Conservation (phyloP, 495 filamentous ascomycete species). For the Penicillium soppii region DNA sequence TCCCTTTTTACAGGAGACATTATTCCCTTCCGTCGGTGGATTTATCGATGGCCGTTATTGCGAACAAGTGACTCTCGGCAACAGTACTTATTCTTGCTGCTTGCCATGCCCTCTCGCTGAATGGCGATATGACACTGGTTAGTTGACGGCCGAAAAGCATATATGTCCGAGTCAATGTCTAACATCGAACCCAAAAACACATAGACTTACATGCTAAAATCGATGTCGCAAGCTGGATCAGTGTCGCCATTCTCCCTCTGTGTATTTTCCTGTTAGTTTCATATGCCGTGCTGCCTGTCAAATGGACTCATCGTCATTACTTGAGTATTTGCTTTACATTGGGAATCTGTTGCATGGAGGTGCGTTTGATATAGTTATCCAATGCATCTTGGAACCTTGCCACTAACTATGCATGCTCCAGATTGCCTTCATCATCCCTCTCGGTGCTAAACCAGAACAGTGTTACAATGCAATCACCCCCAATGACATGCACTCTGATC, state of each 20-base stretch:
- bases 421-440: slow-evolving; percentile 83
- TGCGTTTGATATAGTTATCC: slow-evolving; percentile 46
- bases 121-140: slow-evolving; percentile 79
- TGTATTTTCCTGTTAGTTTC: slow-evolving; percentile 78
- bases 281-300: slow-evolving; percentile 79
- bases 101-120: slow-evolving; percentile 84
- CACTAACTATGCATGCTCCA: slow-evolving; percentile 7
- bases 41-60: slow-evolving; percentile 68
- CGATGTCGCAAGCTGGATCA: slow-evolving; percentile 71
- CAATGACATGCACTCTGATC: slow-evolving; percentile 81
- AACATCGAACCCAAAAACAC: slow-evolving; percentile 10
- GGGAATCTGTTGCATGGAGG: slow-evolving; percentile 73
- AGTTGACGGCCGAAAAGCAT: slow-evolving; percentile 17
- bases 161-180: not conserved
- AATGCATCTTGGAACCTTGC: not conserved
- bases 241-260: slow-evolving; percentile 68
- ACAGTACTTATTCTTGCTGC: slow-evolving; percentile 63
- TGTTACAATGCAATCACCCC: slow-evolving; percentile 91
- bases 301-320: slow-evolving; percentile 90
- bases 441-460: slow-evolving; percentile 75
- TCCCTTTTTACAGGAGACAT: slow-evolving; percentile 61
- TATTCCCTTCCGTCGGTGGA: slow-evolving; percentile 61
- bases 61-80: slow-evolving; percentile 45
- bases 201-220: slow-evolving; percentile 64
- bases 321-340: slow-evolving; percentile 81